Evolutionary conservation across 1,284 basidiomycete species (phyloP).

Genomic region (Ceratobasidium sp.): DNA sequence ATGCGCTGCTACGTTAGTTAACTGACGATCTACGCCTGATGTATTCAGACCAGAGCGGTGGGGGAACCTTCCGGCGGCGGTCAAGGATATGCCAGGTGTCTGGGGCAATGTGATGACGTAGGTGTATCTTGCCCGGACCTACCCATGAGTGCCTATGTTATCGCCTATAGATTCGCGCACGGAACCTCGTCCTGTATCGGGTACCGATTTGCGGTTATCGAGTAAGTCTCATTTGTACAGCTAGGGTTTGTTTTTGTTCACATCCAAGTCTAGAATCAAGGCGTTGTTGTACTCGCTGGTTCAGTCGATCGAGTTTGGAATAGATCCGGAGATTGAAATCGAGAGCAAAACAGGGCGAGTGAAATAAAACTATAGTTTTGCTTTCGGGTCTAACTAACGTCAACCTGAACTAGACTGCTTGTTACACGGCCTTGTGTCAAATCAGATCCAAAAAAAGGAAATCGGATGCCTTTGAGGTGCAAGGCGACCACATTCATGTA

Average conservation of each 20-base stretch:
- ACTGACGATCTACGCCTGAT: not conserved
- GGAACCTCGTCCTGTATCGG: constrained; percentile 67
- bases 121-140: constrained; percentile 51
- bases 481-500: not conserved
- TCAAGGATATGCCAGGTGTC: constrained; percentile 66
- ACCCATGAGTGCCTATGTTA: not conserved
- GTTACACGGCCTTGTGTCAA: constrained; percentile 30
- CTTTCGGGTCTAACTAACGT: not conserved
- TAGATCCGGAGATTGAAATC: constrained; percentile 45
- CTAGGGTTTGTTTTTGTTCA: not conserved
- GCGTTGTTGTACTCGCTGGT: constrained; percentile 52
- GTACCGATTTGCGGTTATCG: constrained; percentile 76
- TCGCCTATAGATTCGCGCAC: constrained; percentile 52
- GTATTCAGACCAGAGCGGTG: constrained; percentile 69
- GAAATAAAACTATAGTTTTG: not conserved
- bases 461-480: constrained; percentile 26
- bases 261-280: constrained; percentile 54
- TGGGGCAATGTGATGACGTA: constrained; percentile 73
- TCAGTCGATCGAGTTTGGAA: constrained; percentile 51
- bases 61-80: constrained; percentile 64
- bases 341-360: constrained; percentile 44
- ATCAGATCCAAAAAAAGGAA: constrained; percentile 17
- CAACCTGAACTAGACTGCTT: not conserved
- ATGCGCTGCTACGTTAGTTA: not conserved
- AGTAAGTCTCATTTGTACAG: constrained; percentile 60